Percentiles rank a stretch among this genome's conserved stretches.
These are phyloP conservation scores for Microthyrium microscopicum DNA, from an alignment of 2,329 filamentous ascomycete species.

Conservation along the genomic window DNA sequence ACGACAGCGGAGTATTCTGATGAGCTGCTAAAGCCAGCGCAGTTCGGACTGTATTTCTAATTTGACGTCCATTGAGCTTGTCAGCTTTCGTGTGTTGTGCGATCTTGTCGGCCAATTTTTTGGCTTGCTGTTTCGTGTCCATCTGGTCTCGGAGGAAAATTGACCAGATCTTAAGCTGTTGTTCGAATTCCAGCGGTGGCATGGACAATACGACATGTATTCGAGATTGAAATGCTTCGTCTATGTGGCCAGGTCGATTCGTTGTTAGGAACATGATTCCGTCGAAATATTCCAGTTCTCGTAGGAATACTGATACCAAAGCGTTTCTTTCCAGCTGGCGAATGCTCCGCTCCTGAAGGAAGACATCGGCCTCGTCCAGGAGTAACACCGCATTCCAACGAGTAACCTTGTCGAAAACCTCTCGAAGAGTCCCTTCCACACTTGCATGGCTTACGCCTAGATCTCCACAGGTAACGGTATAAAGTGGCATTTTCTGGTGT, in stretches of 20 bases:
- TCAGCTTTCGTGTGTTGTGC: no score
- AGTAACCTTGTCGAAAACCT: constrained; percentile 16
- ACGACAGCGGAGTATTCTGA: no score
- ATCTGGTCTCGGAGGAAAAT: no score
- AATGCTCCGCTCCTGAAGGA: constrained; percentile 13
- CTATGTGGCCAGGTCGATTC: constrained; percentile 12
- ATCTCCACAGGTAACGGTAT: constrained; percentile 11
- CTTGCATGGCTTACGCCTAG: constrained; percentile 9
- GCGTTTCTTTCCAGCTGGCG: constrained; percentile 18
- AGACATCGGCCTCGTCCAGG: constrained; percentile 20
- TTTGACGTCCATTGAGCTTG: no score
- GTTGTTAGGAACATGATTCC: constrained; percentile 18
- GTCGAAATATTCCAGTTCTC: constrained; percentile 24
- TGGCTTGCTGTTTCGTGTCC: no score
- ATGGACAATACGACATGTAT: no score
- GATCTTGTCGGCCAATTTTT: no score
- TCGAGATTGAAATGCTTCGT: constrained; percentile 13
- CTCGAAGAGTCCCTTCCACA: constrained; percentile 10
- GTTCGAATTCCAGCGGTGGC: no score
- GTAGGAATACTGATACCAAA: constrained; percentile 25
- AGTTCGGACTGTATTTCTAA: no score
- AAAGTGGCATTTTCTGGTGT: constrained; percentile 10
- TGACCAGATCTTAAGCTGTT: no score
- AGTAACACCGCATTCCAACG: constrained; percentile 23
- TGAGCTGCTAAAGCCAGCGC: no score